Evolutionary conservation across 805 yeast species (phyloP), one percentile per base, ranked within the genome.

Genomic region (Kuraishia piskuri): DNA sequence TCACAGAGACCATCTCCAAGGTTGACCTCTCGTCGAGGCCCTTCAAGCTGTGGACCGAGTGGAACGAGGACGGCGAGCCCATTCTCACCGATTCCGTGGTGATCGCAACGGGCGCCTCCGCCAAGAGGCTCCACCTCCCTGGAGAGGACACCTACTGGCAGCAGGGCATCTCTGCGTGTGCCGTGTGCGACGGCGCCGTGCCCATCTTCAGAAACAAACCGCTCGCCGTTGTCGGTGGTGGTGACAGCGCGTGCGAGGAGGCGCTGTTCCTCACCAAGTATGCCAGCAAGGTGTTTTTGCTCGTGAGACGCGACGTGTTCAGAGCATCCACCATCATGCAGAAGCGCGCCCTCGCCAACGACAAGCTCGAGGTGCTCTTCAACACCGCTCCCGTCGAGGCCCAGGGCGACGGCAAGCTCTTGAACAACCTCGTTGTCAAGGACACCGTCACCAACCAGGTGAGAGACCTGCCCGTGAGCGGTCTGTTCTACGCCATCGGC

Each of bases 141-240:
- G 99, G 99, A 63, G 99, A 94, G 76, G 98, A 94, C 61, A 79
- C 80, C 37, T 94, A 94, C 82, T 94, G 99, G 99, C 99, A 94
- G 78, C 87, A 86, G 70, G 99, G 99, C 71, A 94, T 94, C 61
- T 88, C 96, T 61, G 99, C 99, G 19, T 94, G 99, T 78, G 99
- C 99, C 46, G 99, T 94, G 57, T 94, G 99, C 76, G 99, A 94
- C 69, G 99, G 99, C 73, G 99, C 99, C 36, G 96, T 94, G 50
- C 99, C 99, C 63, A 91, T 94, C 63, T 94, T 94, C 78, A 88
- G 98, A 79, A 88, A 94, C 79, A 88, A 90, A 74, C 98, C 99
- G 45, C 81, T 94, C 68, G 98, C 97, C 23, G 99, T 94, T 54
- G 77, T 94, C 61, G 99, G 99, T 56, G 99, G 99, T 61, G 99